These are phyloP conservation scores for Sclerotinia sclerotiorum DNA, from an alignment of 2,329 filamentous ascomycete species.

Conservation along the genomic window DNA sequence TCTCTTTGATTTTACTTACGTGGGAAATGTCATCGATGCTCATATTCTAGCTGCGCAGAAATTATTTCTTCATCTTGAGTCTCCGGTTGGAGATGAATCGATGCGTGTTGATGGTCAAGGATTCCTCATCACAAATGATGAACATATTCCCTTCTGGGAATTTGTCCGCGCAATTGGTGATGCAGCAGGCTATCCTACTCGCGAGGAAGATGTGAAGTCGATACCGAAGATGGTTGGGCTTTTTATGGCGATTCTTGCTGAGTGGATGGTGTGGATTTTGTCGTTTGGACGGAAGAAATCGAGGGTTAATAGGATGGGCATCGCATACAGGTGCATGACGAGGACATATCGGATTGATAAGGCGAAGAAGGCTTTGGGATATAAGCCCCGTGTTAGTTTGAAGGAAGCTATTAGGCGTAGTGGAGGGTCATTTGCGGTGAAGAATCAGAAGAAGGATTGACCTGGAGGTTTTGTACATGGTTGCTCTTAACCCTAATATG, in stretches of 20 bases:
- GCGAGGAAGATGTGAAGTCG: conserved; percentile 19
- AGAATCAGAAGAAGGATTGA: neutral
- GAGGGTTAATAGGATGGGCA: neutral
- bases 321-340: neutral
- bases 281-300: conserved; percentile 20
- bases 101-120: conserved; percentile 25
- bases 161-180: conserved; percentile 24
- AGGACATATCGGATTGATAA: neutral
- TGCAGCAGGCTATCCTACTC: conserved; percentile 20
- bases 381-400: neutral
- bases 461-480: neutral
- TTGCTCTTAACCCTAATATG: neutral
- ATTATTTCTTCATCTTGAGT: conserved; percentile 41
- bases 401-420: neutral
- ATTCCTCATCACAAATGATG: conserved; percentile 31
- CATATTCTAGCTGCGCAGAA: conserved; percentile 50
- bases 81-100: neutral
- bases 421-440: neutral
- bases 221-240: conserved; percentile 24
- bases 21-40: conserved; percentile 52
- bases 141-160: conserved; percentile 28
- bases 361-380: neutral
- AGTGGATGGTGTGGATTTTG: conserved; percentile 28
- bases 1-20: conserved; percentile 52
- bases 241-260: conserved; percentile 24